Base-by-base conservation (phyloP, 768 basidiomycete species). In the Exsudoporus frostii region DNA sequence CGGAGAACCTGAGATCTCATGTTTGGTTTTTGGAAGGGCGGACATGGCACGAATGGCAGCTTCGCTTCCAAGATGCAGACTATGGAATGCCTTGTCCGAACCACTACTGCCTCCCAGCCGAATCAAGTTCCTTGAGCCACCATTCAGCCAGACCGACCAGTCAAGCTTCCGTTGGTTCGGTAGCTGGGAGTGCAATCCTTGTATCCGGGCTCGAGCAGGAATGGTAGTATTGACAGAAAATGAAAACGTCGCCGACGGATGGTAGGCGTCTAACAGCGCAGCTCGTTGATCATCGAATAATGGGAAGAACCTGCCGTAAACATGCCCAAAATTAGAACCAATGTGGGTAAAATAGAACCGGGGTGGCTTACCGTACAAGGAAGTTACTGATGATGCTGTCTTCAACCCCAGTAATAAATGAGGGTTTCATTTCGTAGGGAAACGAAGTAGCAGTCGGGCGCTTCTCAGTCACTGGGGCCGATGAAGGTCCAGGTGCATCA, bases 181-280 rank as follows among this genome's bases (percentile, higher is more conserved):
- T 70, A 92, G 74, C 32, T 80, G 80, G 7, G 71, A 64, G 55
- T 90, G 85, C 56, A 84, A 77, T 20, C 85, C 86, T 65, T 86
- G 80, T 42, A 89, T 76, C 43, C 89, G 80, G 0, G 91, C 89
- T 15, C 94, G 87, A 7, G 78, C 68, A 5, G 91, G 91, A 55
- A 95, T 88, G 7, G 81, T 67, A 1, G 94, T 95, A 67, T 94
- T 95, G 61, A 83, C 82, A 19, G 87, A 88, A 67, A 86, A 89
- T 1, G 94, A 97, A 67, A 98, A 94, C 8, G 93, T 95, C n/a
- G 95, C 90, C 11, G 80, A 73, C 1, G 89, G 83, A 54, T 90
- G 82, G 67, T 98, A 99, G 19, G 80, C 91, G 42, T 86, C 76
- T 15, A 81, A 63, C 7, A 98, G 78, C 0, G 76, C 71, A 0